A percentile compares a stretch with the other conserved stretches of the same genome.
Conservation (phyloP, 169 alveolate genomes). For the Plasmodium knowlesi region DNA sequence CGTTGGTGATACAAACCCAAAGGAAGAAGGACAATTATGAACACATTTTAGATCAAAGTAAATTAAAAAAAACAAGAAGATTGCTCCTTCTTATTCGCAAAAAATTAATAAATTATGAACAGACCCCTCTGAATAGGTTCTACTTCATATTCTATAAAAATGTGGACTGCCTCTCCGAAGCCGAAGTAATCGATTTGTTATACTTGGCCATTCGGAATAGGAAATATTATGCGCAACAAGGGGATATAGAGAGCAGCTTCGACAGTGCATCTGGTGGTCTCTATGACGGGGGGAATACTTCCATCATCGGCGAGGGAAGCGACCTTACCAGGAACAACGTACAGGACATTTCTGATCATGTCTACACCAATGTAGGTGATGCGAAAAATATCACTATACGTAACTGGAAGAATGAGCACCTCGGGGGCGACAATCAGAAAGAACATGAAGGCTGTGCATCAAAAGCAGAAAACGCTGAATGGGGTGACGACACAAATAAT, state of each 20-base stretch:
- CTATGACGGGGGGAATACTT: neutral
- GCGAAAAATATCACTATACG: neutral
- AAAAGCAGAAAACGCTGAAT: neutral
- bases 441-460: neutral
- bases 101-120: conserved; percentile 39
- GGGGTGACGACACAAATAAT: neutral
- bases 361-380: neutral
- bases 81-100: neutral
- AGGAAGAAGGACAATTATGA: conserved; percentile 3
- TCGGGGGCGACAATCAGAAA: neutral
- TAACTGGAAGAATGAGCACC: neutral
- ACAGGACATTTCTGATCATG: conserved; percentile 45
- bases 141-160: conserved; percentile 66
- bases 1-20: neutral
- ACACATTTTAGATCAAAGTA: conserved; percentile 28
- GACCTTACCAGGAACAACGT: neutral
- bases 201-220: conserved; percentile 45
- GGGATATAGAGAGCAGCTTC: neutral
- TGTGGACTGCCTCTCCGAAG: conserved; percentile 11
- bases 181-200: conserved; percentile 31
- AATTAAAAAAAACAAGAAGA: conserved; percentile 60
- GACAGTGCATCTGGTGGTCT: neutral
- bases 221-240: conserved; percentile 1
- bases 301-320: neutral
- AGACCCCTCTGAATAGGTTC: conserved; percentile 34